Percentiles rank a stretch among this genome's conserved stretches.
phyloP scores from a whole-genome alignment of 2,329 filamentous ascomycete species.

The Aureobasidium sp. region DNA sequence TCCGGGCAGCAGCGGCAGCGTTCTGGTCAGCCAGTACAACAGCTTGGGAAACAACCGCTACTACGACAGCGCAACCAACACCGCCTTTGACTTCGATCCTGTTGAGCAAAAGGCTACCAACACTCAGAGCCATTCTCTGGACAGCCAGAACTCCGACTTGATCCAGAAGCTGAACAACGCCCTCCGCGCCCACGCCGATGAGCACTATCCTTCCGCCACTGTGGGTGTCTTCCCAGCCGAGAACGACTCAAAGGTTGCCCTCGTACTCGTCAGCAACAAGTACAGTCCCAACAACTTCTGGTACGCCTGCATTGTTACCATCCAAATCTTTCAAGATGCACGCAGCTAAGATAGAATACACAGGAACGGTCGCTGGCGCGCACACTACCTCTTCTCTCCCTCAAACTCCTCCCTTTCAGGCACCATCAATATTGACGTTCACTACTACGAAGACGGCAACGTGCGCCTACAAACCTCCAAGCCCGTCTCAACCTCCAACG shows the following conservation, averaged over 20 bases:
- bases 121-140: slow-evolving; percentile 81
- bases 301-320: slow-evolving; percentile 51
- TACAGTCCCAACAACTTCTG: slow-evolving; percentile 99
- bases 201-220: slow-evolving; percentile 88
- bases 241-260: slow-evolving; percentile 77
- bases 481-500: slow-evolving; percentile 67
- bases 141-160: slow-evolving; percentile 80
- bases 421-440: slow-evolving; percentile 91
- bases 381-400: slow-evolving; percentile 82
- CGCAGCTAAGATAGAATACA: slow-evolving; percentile 5
- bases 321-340: neutral
- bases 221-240: slow-evolving; percentile 87
- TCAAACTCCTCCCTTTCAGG: slow-evolving; percentile 76
- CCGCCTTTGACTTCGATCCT: slow-evolving; percentile 92
- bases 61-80: slow-evolving; percentile 89
- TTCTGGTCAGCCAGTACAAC: slow-evolving; percentile 89
- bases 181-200: slow-evolving; percentile 78
- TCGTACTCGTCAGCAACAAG: slow-evolving; percentile 93
- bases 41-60: slow-evolving; percentile 83
- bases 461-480: slow-evolving; percentile 94
- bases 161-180: slow-evolving; percentile 88
- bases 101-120: slow-evolving; percentile 85
- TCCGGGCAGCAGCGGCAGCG: slow-evolving; percentile 77
- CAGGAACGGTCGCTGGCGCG: slow-evolving; percentile 97
- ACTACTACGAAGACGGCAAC: slow-evolving; percentile 99